A percentile compares a stretch with the other conserved stretches of the same genome.
Conservation (phyloP, 1,284 basidiomycete genomes). For the Takashimella koratensis region DNA sequence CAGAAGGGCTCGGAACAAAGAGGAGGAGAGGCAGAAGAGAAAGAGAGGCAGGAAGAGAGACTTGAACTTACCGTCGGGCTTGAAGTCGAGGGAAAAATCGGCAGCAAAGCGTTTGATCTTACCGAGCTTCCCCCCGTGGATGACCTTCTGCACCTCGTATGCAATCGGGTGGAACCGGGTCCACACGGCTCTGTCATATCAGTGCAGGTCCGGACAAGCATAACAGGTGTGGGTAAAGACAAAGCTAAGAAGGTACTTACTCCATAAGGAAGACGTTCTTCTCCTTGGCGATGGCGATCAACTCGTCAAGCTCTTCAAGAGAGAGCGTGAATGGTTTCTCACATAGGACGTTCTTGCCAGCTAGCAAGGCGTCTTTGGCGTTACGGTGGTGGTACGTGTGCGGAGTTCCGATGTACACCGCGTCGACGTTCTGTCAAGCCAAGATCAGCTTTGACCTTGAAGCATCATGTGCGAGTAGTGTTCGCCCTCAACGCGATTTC, state of each 20-base stretch:
- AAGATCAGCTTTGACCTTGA: too few relatives aligned
- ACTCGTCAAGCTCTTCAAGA: slow-evolving; percentile 54
- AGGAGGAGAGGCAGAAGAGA: too few relatives aligned
- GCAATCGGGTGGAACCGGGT: slow-evolving; percentile 49
- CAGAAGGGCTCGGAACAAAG: too few relatives aligned
- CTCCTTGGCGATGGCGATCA: slow-evolving; percentile 69
- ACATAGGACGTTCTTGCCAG: slow-evolving; percentile 79
- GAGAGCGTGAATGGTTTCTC: slow-evolving; percentile 64
- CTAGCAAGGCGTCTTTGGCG: slow-evolving; percentile 68
- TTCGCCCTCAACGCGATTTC: too few relatives aligned
- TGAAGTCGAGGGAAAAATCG: slow-evolving; percentile 69
- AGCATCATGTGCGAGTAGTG: too few relatives aligned
- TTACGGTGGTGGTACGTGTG: slow-evolving; percentile 81
- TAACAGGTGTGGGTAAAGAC: neutral
- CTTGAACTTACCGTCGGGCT: slow-evolving; percentile 60
- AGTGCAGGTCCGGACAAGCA: too few relatives aligned
- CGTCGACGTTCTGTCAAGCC: slow-evolving; percentile 73
- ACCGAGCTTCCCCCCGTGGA: slow-evolving; percentile 45
- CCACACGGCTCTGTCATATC: slow-evolving; percentile 43
- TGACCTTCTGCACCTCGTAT: slow-evolving; percentile 42
- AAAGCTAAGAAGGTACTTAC: slow-evolving; percentile 59
- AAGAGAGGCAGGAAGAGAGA: neutral
- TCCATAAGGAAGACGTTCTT: slow-evolving; percentile 84
- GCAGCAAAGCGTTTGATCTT: slow-evolving; percentile 54
- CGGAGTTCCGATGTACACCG: slow-evolving; percentile 80